Base-by-base conservation (phyloP, 768 basidiomycete species). In the Suillus subaureus region DNA sequence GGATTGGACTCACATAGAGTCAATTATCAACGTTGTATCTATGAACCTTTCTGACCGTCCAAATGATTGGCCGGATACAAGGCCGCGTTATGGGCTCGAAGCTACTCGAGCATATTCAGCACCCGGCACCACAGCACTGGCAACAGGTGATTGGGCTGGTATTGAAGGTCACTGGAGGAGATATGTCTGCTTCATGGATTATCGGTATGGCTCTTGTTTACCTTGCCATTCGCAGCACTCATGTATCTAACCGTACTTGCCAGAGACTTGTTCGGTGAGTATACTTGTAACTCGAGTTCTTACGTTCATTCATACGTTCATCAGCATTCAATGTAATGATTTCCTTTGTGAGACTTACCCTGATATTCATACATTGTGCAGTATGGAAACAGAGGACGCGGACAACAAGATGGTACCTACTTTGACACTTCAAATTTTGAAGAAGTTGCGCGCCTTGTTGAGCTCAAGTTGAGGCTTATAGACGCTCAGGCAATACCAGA, bases 111-210 rank as follows among this genome's bases (percentile, higher is more conserved):
- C 83, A n/a, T 83, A 84, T 68, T 87, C 87, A 21, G 85, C 86
- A 12, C 84, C 84, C 15, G 81, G 79, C 21, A 68, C 75, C 61
- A 74, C 71, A 11, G 71, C 75, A 49, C 73, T 74, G 51, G 43
- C 69, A 45, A 69, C 73, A 9, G 68, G 71, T 23, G 90, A 92
- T 72, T 93, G 92, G 92, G 90, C 90, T 23, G 90, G 90, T 13
- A 83, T 92, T 3, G 86, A 88, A 74, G 91, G 91, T 8, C 83
- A 80, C n/a, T 93, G 91, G 91, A 80, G 84, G 68, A 79, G 91
- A 74, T 87, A 88, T 66, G 86, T 92, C 23, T 91, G 85, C 66
- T 92, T 90, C 70, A 88, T 92, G 88, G 91, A 92, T 78, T 91
- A 91, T 74, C 82, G 88, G 89, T 89, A 64, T 39, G 75, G 68